phyloP scores from a whole-genome alignment of 805 yeast genomes.

The Spathaspora passalidarum region DNA sequence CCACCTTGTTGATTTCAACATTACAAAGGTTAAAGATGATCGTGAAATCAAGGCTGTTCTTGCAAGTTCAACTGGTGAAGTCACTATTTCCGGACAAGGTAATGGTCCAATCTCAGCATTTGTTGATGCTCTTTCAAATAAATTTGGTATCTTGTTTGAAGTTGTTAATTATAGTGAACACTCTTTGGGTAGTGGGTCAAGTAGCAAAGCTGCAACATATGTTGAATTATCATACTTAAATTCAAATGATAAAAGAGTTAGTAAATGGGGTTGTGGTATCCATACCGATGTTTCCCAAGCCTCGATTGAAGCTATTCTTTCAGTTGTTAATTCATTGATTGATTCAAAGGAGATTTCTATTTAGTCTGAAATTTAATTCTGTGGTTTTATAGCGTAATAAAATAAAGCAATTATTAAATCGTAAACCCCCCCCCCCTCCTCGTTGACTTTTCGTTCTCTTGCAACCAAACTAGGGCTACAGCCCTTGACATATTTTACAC shows the following conservation, averaged over 20 bases:
- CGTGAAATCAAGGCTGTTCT: conserved; percentile 48
- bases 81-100: conserved; percentile 55
- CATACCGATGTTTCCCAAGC: conserved; percentile 43
- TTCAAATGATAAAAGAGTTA: conserved; percentile 32
- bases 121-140: conserved; percentile 57
- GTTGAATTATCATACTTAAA: conserved; percentile 49
- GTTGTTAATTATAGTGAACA: conserved; percentile 71
- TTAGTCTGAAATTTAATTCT: conserved; percentile 10
- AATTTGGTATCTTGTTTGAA: conserved; percentile 52
- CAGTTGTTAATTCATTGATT: conserved; percentile 47
- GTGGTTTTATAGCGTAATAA: background rate
- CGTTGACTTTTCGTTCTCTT: too few relatives aligned
- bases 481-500: too few relatives aligned
- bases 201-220: conserved; percentile 72
- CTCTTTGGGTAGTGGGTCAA: conserved; percentile 68
- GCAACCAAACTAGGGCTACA: too few relatives aligned
- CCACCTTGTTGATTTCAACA: conserved; percentile 45
- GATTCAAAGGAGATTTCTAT: conserved; percentile 26
- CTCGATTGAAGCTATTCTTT: conserved; percentile 59
- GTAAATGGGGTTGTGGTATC: conserved; percentile 44
- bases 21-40: conserved; percentile 31
- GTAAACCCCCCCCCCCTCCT: too few relatives aligned
- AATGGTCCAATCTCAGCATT: conserved; percentile 80
- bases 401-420: background rate
- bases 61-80: conserved; percentile 34